Evolutionary conservation across 129 eudicot species (phyloP).

Genomic region (Saposhnikovia divaricata): DNA sequence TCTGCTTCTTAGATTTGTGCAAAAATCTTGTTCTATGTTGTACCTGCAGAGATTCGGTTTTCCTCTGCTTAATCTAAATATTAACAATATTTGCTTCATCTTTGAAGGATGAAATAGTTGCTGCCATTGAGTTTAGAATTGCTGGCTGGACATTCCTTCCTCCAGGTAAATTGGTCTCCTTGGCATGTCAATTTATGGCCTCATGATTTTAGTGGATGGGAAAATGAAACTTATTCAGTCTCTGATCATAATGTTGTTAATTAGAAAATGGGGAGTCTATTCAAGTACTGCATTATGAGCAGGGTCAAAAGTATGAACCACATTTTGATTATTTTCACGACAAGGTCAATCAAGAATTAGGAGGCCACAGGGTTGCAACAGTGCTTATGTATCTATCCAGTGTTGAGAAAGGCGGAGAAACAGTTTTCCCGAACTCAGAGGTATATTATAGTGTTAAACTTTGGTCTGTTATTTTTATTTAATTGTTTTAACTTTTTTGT

Average conservation of each 20-base stretch:
- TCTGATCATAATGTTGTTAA: conserved; percentile 2
- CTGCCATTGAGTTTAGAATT: conserved; percentile 57
- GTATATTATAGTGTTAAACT: conserved; percentile 17
- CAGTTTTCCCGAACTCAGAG: conserved; percentile 65
- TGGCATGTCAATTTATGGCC: conserved; percentile 16
- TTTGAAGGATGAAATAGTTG: conserved; percentile 60
- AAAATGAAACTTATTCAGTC: background rate
- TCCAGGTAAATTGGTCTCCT: conserved; percentile 33
- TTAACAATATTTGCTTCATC: background rate
- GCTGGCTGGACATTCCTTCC: conserved; percentile 95
- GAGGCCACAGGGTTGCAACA: conserved; percentile 79
- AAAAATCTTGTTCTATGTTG: background rate
- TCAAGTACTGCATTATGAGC: conserved; percentile 66
- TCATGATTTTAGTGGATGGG: background rate
- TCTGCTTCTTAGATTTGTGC: background rate
- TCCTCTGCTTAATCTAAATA: background rate
- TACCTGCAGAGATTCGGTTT: background rate
- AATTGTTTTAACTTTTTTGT: background rate
- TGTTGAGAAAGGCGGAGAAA: conserved; percentile 80
- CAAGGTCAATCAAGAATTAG: conserved; percentile 45
- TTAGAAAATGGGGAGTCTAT: conserved; percentile 76
- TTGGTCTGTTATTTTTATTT: background rate
- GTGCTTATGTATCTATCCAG: conserved; percentile 81
- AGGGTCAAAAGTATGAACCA: conserved; percentile 77
- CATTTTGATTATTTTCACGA: conserved; percentile 77